These are phyloP conservation scores for Euphrasia confusa DNA, from an alignment of 257 asterid genomes.

Conservation along the genomic window DNA sequence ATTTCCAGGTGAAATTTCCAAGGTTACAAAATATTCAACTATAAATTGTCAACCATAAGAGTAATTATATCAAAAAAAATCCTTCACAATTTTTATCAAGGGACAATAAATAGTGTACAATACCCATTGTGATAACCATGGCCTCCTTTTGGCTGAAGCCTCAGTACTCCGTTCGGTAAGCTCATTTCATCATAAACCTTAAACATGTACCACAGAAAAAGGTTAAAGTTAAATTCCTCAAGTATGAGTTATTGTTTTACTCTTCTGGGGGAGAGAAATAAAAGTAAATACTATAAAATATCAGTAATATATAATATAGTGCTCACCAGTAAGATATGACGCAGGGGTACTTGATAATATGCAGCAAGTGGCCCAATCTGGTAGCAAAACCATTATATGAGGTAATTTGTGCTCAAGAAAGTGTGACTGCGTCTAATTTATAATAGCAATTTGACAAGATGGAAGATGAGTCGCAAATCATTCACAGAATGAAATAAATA, in stretches of 20 bases:
- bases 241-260: constrained; percentile 11
- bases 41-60: constrained; percentile 10
- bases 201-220: not conserved
- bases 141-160: constrained; percentile 96
- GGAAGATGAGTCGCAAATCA: not conserved
- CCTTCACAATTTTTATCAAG: constrained; percentile 14
- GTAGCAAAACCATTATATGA: constrained; percentile 7
- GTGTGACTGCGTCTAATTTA: not conserved
- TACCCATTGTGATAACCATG: constrained; percentile 98
- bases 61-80: constrained; percentile 4
- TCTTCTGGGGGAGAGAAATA: not conserved
- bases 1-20: not conserved
- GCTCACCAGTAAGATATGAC: constrained; percentile 87
- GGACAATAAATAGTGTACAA: constrained; percentile 20
- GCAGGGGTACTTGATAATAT: constrained; percentile 88
- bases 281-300: not conserved
- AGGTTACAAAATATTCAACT: not conserved
- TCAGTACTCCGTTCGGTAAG: constrained; percentile 87
- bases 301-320: constrained; percentile 10
- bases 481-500: constrained; percentile 1
- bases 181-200: constrained; percentile 94
- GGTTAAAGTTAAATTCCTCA: constrained; percentile 13
- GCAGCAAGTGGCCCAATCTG: constrained; percentile 99
- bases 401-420: constrained; percentile 2
- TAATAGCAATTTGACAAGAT: not conserved